Evolutionary conservation across 148 eudicot species (phyloP).

Genomic region (Beta vulgaris): DNA sequence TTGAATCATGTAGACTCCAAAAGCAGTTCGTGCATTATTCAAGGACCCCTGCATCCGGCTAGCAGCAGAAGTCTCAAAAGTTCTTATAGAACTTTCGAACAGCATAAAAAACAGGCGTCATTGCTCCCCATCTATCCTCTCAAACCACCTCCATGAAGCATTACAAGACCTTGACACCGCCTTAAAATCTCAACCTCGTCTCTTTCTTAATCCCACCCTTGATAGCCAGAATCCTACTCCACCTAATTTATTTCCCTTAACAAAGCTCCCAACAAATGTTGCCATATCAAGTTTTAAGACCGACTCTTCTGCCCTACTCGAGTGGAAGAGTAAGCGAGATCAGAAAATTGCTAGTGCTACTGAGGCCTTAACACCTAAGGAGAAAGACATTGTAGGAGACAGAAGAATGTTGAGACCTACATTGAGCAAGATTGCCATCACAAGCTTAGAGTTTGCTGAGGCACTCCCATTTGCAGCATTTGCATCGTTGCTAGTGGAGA

Average conservation of each 20-base stretch:
- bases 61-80: slow-evolving; percentile 65
- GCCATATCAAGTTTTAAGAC: slow-evolving; percentile 47
- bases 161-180: slow-evolving; percentile 76
- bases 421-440: slow-evolving; percentile 59
- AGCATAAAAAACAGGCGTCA: slow-evolving; percentile 72
- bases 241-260: slow-evolving; percentile 31
- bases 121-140: slow-evolving; percentile 74
- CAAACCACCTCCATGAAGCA: slow-evolving; percentile 78
- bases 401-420: slow-evolving; percentile 54
- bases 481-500: slow-evolving; percentile 82
- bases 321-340: slow-evolving; percentile 49
- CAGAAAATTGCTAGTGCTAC: background rate
- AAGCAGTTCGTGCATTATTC: slow-evolving; percentile 67
- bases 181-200: slow-evolving; percentile 73
- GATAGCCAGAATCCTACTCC: slow-evolving; percentile 21
- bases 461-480: slow-evolving; percentile 98
- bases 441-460: slow-evolving; percentile 86
- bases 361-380: background rate
- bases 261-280: slow-evolving; percentile 18
- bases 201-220: slow-evolving; percentile 59
- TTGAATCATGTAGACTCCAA: slow-evolving; percentile 48
- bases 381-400: slow-evolving; percentile 28
- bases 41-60: slow-evolving; percentile 64
- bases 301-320: slow-evolving; percentile 50
- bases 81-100: slow-evolving; percentile 55